These are phyloP conservation scores for Sphaerulina vaccinii DNA, from an alignment of 2,329 filamentous ascomycete species.

Conservation along the genomic window DNA sequence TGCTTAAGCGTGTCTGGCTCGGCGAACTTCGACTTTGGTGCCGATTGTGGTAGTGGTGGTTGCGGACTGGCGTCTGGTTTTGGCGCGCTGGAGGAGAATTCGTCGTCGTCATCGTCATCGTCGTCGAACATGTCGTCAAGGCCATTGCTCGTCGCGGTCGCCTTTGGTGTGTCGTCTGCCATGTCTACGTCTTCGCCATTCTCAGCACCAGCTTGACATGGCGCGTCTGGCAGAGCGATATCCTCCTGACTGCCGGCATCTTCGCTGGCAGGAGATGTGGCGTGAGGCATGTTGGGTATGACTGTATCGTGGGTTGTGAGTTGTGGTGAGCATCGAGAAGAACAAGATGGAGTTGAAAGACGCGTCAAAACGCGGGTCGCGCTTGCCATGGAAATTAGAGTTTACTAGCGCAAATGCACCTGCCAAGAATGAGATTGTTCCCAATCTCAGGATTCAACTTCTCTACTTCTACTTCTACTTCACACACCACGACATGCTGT, in stretches of 20 bases:
- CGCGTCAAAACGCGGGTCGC: too few relatives aligned
- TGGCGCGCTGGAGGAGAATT: slow-evolving; percentile 55
- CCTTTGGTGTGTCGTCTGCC: slow-evolving; percentile 9
- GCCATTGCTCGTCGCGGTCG: slow-evolving; percentile 16
- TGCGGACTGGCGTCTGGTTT: slow-evolving; percentile 46
- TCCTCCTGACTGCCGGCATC: slow-evolving; percentile 35
- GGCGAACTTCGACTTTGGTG: slow-evolving; percentile 43
- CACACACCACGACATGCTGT: neutral
- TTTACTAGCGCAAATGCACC: too few relatives aligned
- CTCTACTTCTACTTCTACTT: too few relatives aligned
- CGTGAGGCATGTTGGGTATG: slow-evolving; percentile 45
- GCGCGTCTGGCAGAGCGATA: slow-evolving; percentile 37
- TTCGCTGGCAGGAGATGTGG: slow-evolving; percentile 38
- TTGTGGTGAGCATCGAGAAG: neutral
- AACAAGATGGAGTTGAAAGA: neutral
- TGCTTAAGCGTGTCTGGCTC: slow-evolving; percentile 85
- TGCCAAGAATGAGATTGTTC: too few relatives aligned
- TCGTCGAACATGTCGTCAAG: slow-evolving; percentile 62
- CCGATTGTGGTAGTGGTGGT: slow-evolving; percentile 28
- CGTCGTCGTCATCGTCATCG: slow-evolving; percentile 52
- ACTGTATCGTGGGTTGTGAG: too few relatives aligned
- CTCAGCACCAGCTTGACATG: slow-evolving; percentile 20
- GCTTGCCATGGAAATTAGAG: neutral
- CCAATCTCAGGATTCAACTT: neutral
- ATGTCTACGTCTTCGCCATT: slow-evolving; percentile 26